These are phyloP conservation scores for Diplodia mutila DNA, from an alignment of 2,329 filamentous ascomycete species.

Conservation along the genomic window DNA sequence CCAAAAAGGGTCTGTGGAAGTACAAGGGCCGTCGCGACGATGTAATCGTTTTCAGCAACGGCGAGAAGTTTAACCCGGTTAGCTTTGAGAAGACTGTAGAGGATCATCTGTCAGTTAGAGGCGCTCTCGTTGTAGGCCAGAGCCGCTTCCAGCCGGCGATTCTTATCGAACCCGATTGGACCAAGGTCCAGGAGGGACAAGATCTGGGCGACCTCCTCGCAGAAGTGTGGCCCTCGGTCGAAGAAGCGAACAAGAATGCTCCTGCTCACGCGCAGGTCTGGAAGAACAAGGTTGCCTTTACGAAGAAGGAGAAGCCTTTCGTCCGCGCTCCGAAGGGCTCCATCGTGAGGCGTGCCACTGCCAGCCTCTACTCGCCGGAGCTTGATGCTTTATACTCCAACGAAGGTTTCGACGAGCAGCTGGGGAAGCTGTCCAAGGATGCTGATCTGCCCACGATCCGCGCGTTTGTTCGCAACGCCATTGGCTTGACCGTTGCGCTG, in stretches of 20 bases:
- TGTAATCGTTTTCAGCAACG: slow-evolving; percentile 30
- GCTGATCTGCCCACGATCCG: slow-evolving; percentile 25
- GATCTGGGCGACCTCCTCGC: slow-evolving; percentile 40
- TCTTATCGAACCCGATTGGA: slow-evolving; percentile 35
- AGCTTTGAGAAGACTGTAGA: slow-evolving; percentile 33
- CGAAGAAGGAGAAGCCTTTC: slow-evolving; percentile 50
- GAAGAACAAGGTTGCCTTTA: slow-evolving; percentile 48
- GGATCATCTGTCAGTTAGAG: slow-evolving; percentile 34
- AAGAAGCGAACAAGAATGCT: slow-evolving; percentile 48
- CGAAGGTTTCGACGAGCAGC: slow-evolving; percentile 23
- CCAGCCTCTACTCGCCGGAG: slow-evolving; percentile 48
- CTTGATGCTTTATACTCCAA: slow-evolving; percentile 50
- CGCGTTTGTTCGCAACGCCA: slow-evolving; percentile 28
- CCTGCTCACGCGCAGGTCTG: slow-evolving; percentile 49
- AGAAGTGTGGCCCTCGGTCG: slow-evolving; percentile 50
- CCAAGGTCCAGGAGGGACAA: slow-evolving; percentile 21
- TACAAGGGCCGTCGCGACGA: slow-evolving; percentile 33
- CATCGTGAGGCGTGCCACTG: slow-evolving; percentile 47
- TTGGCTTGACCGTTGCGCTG: slow-evolving; percentile 21
- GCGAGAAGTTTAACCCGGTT: slow-evolving; percentile 33
- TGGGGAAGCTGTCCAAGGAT: slow-evolving; percentile 20
- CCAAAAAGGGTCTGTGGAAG: slow-evolving; percentile 28
- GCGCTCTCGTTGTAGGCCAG: slow-evolving; percentile 39
- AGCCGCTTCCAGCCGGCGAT: slow-evolving; percentile 36
- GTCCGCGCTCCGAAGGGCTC: slow-evolving; percentile 52